Conservation (phyloP, 169 alveolate genomes). For the Miamiensis avidus region DNA sequence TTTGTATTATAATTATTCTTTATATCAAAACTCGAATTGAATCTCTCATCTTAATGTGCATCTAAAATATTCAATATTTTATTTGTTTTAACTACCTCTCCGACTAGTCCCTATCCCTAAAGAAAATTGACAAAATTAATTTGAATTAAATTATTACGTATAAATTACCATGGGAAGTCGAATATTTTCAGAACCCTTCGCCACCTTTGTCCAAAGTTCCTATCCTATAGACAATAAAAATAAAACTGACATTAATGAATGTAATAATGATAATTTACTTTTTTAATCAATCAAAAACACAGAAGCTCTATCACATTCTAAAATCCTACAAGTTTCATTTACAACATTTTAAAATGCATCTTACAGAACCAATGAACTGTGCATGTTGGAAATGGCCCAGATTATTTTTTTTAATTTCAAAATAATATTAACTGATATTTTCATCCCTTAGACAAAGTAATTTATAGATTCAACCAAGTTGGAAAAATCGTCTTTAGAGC, state of each 20-base stretch:
- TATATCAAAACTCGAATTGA: slow-evolving; percentile 64
- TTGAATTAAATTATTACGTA: neutral
- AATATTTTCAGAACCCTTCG: slow-evolving; percentile 55
- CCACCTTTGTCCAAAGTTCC: slow-evolving; percentile 65
- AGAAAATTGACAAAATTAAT: neutral
- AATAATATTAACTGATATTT: slow-evolving; percentile 1
- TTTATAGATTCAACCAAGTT: neutral
- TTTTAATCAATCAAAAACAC: slow-evolving; percentile 73
- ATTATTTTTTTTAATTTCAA: slow-evolving; percentile 9
- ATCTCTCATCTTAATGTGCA: slow-evolving; percentile 72
- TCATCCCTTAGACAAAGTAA: neutral
- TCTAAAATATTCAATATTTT: slow-evolving; percentile 66
- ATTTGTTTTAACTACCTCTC: slow-evolving; percentile 56
- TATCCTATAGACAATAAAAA: slow-evolving; percentile 63
- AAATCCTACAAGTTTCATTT: slow-evolving; percentile 1
- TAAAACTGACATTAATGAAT: too few species aligned
- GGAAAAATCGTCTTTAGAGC: neutral
- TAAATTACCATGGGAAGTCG: slow-evolving; percentile 65
- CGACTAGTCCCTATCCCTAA: slow-evolving; percentile 59
- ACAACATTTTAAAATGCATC: slow-evolving; percentile 10
- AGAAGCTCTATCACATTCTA: slow-evolving; percentile 73
- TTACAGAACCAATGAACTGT: neutral
- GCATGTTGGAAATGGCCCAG: slow-evolving; percentile 4
- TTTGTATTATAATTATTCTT: slow-evolving; percentile 66
- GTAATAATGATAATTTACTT: too few species aligned